phyloP scores from a whole-genome alignment of 164 flowering plant species.

The Hamamelis virginiana region DNA sequence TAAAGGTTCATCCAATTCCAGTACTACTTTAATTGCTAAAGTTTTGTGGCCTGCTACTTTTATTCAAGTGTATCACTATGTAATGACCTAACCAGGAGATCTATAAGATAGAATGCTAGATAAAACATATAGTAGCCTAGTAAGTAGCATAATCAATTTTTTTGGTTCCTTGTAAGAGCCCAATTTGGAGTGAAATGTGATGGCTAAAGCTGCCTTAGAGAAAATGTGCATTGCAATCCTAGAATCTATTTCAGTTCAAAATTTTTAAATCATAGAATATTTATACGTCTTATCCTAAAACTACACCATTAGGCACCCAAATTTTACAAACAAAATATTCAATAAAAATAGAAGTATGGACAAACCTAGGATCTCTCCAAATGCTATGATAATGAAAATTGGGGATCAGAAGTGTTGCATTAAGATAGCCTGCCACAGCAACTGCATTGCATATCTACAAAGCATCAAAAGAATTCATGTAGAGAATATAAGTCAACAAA shows the following conservation, averaged over 20 bases:
- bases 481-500: constrained; percentile 15
- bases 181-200: background rate
- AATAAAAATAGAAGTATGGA: constrained; percentile 5
- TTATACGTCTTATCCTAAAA: background rate
- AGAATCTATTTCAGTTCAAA: background rate
- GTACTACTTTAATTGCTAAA: background rate
- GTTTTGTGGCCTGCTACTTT: background rate
- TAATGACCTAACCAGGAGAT: background rate
- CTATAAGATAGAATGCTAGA: background rate
- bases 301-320: background rate
- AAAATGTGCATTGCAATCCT: background rate
- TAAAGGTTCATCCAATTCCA: background rate
- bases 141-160: too few relatives aligned
- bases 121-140: too few relatives aligned
- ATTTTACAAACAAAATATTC: background rate
- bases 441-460: constrained; percentile 98
- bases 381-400: constrained; percentile 92
- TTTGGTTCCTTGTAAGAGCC: background rate
- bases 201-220: background rate
- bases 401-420: constrained; percentile 95
- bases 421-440: constrained; percentile 93
- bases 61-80: background rate
- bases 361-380: constrained; percentile 97
- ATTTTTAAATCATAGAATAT: background rate
- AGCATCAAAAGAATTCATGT: constrained; percentile 18